Percentiles rank a stretch among this genome's conserved stretches.
Conservation (phyloP, 495 filamentous ascomycete species). For the Durotheca rogersii region DNA sequence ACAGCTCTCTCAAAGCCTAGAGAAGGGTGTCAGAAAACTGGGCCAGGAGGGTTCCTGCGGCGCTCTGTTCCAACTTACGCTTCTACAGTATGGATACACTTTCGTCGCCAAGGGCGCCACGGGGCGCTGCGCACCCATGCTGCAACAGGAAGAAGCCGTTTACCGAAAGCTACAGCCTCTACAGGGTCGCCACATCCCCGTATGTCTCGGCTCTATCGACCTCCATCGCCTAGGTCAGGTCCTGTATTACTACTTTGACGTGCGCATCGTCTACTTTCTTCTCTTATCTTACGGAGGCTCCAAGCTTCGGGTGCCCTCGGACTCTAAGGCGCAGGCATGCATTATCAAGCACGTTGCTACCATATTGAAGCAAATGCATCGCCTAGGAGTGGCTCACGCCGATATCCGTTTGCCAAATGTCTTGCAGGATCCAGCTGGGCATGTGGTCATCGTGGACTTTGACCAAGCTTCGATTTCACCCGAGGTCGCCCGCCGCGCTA, state of each 20-base stretch:
- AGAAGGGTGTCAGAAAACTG: slow-evolving; percentile 23
- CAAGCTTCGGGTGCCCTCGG: too few relatives aligned
- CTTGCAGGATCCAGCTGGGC: too few relatives aligned
- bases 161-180: slow-evolving; percentile 39
- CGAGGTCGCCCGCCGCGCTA: too few relatives aligned
- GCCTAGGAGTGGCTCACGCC: too few relatives aligned
- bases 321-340: too few relatives aligned
- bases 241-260: slow-evolving; percentile 42
- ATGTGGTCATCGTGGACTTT: too few relatives aligned
- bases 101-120: slow-evolving; percentile 51
- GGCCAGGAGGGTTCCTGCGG: slow-evolving; percentile 27
- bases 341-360: too few relatives aligned
- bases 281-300: slow-evolving; percentile 49
- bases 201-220: slow-evolving; percentile 48
- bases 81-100: slow-evolving; percentile 46
- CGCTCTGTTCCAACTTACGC: slow-evolving; percentile 45
- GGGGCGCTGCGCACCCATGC: slow-evolving; percentile 32
- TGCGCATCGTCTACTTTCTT: slow-evolving; percentile 48
- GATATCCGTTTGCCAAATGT: too few relatives aligned
- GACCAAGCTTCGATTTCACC: too few relatives aligned
- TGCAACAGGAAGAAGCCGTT: slow-evolving; percentile 44
- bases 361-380: too few relatives aligned
- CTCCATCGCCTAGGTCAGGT: slow-evolving; percentile 28
- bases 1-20: slow-evolving; percentile 22
- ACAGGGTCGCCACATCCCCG: slow-evolving; percentile 44